Conservation (phyloP, 306 rosid species). For the Cicer arietinum region DNA sequence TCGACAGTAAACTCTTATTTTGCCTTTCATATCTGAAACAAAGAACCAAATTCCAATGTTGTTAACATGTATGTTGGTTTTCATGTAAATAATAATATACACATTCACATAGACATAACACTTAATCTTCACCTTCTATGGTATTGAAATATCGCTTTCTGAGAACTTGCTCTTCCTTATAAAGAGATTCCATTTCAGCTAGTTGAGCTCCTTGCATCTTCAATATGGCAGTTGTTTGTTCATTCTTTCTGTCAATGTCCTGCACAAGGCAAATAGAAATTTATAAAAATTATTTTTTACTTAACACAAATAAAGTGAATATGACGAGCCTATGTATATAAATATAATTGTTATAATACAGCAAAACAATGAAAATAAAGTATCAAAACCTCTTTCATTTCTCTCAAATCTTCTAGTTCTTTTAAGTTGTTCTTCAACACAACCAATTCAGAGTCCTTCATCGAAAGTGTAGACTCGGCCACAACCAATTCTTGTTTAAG, state of each 20-base stretch:
- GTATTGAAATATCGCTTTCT: conserved; percentile 92
- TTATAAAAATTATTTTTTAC: conserved; percentile 12
- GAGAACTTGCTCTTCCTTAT: conserved; percentile 91
- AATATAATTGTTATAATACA: neutral
- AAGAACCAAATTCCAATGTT: conserved; percentile 20
- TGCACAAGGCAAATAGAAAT: conserved; percentile 44
- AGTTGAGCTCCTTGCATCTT: conserved; percentile 95
- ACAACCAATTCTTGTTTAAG: conserved; percentile 61
- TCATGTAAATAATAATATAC: conserved; percentile 24
- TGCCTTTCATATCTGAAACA: conserved; percentile 97
- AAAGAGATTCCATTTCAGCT: conserved; percentile 87
- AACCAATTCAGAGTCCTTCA: conserved; percentile 70
- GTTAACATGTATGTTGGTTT: conserved; percentile 12
- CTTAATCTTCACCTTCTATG: conserved; percentile 69
- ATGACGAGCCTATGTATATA: conserved; percentile 4
- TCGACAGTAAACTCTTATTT: conserved; percentile 92
- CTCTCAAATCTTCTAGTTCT: conserved; percentile 93
- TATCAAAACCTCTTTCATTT: conserved; percentile 89
- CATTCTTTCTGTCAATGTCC: conserved; percentile 98
- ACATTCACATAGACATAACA: neutral
- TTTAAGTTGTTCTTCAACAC: conserved; percentile 62
- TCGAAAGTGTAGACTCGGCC: conserved; percentile 64
- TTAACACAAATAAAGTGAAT: conserved; percentile 18
- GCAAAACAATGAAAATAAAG: conserved; percentile 5
- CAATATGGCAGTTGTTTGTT: conserved; percentile 87